A percentile compares a stretch with the other conserved stretches of the same genome.
These are phyloP conservation scores for Phytophthora sp. DNA, from an alignment of 352 stramenopile genomes.

Conservation along the genomic window DNA sequence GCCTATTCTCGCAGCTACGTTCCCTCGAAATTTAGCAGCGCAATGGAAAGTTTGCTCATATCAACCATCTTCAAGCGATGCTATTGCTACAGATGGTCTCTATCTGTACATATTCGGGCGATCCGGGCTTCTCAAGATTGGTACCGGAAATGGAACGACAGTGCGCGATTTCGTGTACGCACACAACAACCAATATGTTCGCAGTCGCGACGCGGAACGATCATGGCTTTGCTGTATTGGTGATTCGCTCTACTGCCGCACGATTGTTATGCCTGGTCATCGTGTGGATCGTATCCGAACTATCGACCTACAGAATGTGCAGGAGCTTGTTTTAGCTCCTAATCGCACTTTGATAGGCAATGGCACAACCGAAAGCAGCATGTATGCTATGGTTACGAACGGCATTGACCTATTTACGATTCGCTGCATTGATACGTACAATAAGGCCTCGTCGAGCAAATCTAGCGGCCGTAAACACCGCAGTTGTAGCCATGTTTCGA, in stretches of 20 bases:
- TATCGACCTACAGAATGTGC: conserved; percentile 45
- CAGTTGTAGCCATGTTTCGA: conserved; percentile 33
- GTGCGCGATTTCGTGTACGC: conserved; percentile 76
- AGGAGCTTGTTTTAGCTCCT: conserved; percentile 66
- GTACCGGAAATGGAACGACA: conserved; percentile 67
- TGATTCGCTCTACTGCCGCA: conserved; percentile 71
- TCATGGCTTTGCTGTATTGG: conserved; percentile 83
- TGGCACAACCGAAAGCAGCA: conserved; percentile 55
- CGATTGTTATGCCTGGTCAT: conserved; percentile 68
- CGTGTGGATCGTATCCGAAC: conserved; percentile 68
- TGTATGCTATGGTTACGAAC: conserved; percentile 80
- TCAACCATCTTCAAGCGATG: conserved; percentile 68
- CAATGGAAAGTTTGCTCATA: conserved; percentile 77
- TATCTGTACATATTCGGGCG: conserved; percentile 78
- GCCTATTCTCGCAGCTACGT: conserved; percentile 51
- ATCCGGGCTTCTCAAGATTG: conserved; percentile 70
- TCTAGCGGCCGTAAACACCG: conserved; percentile 39
- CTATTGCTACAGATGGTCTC: conserved; percentile 70
- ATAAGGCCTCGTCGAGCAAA: conserved; percentile 40
- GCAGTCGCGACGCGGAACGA: conserved; percentile 65
- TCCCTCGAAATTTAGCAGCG: conserved; percentile 55
- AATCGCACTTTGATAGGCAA: conserved; percentile 40
- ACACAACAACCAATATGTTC: conserved; percentile 63
- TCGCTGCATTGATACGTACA: conserved; percentile 68
- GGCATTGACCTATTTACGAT: conserved; percentile 66